These are phyloP conservation scores for Pseudogymnoascus sp. DNA, from an alignment of 2,329 filamentous ascomycete genomes.

Conservation along the genomic window DNA sequence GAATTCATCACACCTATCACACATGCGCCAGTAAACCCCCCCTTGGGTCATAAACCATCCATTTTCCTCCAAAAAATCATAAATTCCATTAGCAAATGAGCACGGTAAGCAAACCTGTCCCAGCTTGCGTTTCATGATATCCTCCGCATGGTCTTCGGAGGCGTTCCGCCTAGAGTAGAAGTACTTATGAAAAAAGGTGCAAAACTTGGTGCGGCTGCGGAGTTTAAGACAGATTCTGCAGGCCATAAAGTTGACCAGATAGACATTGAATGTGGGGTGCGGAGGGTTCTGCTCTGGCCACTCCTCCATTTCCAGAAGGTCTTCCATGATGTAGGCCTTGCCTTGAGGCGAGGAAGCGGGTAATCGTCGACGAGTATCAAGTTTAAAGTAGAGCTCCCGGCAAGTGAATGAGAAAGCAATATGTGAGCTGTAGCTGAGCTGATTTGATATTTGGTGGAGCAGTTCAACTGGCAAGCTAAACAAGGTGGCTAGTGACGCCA, in stretches of 20 bases:
- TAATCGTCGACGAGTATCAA: neutral
- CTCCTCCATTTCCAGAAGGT: neutral
- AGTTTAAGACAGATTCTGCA: neutral
- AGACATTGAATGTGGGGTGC: neutral
- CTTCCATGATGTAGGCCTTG: neutral
- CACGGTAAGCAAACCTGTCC: neutral
- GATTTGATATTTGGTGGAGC: neutral
- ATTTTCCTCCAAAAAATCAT: neutral
- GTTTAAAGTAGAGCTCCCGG: neutral
- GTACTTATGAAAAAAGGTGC: neutral
- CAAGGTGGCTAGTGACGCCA: neutral
- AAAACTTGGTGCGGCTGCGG: neutral
- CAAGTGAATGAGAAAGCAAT: neutral
- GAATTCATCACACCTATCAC: neutral
- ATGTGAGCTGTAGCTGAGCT: neutral
- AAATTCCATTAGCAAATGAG: neutral
- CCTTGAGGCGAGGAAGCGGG: neutral
- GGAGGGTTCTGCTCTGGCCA: neutral
- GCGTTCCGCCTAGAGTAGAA: neutral
- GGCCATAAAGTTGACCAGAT: neutral
- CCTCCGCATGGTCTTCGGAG: neutral
- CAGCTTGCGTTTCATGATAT: neutral
- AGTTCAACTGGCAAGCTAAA: neutral
- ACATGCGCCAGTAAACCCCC: neutral
- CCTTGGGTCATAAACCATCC: neutral